These are phyloP conservation scores for Phialophora tarda DNA, from an alignment of 2,329 filamentous ascomycete species.

Conservation along the genomic window DNA sequence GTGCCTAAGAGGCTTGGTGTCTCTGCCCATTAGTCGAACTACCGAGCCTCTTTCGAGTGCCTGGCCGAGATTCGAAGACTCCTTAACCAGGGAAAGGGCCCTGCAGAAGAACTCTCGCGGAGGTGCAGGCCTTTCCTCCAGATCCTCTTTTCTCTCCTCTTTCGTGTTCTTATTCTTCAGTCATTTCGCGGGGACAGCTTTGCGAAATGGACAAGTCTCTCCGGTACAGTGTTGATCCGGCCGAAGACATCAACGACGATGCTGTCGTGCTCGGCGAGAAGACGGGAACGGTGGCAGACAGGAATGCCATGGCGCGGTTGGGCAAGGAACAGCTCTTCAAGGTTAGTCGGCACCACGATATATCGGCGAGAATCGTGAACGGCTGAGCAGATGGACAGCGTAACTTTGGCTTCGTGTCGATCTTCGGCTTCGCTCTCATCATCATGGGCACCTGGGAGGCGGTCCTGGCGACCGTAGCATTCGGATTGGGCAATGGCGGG, in stretches of 20 bases:
- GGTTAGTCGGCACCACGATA: constrained; percentile 35
- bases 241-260: constrained; percentile 25
- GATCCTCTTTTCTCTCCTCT: not conserved
- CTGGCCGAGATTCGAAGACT: not conserved
- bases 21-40: not conserved
- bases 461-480: constrained; percentile 46
- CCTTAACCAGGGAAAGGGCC: not conserved
- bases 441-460: constrained; percentile 53
- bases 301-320: constrained; percentile 36
- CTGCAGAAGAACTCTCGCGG: constrained; percentile 9
- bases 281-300: constrained; percentile 30
- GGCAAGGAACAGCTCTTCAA: constrained; percentile 50
- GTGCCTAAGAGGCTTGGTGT: not conserved
- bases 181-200: not conserved
- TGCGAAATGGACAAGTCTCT: constrained; percentile 27
- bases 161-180: constrained; percentile 5
- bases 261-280: constrained; percentile 30
- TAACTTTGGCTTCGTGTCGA: constrained; percentile 54
- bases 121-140: not conserved
- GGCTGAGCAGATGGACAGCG: constrained; percentile 42
- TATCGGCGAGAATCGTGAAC: not conserved
- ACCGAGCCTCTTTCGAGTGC: constrained; percentile 8
- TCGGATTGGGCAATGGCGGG: constrained; percentile 54
- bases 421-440: constrained; percentile 53
- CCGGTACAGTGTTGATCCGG: constrained; percentile 22